Percentiles rank a stretch among this genome's conserved stretches.
Evolutionary conservation across 2,329 filamentous ascomycete species (phyloP).

Genomic region (Fusarium haematococcum): DNA sequence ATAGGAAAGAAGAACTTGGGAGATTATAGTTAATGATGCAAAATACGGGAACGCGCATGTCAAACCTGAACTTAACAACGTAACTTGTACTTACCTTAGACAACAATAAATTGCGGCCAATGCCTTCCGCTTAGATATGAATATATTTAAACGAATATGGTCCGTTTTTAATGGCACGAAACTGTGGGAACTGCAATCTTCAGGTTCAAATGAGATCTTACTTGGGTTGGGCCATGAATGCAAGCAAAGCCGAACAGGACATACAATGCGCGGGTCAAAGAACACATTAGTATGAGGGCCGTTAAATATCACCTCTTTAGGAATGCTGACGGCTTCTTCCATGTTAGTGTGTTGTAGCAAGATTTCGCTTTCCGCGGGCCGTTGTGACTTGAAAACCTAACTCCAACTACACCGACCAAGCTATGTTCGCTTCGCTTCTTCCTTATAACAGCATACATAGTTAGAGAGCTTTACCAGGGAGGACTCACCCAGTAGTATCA

Average conservation of each 20-base stretch:
- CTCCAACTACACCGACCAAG: background rate
- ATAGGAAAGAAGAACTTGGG: background rate
- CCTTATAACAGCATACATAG: background rate
- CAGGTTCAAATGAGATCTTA: background rate
- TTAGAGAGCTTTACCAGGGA: background rate
- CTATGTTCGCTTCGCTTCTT: background rate
- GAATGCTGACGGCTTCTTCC: background rate
- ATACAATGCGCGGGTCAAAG: background rate
- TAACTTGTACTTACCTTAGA: background rate
- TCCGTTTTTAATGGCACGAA: background rate
- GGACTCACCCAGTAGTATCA: fast-evolving
- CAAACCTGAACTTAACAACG: background rate
- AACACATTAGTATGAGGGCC: background rate
- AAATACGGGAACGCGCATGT: background rate
- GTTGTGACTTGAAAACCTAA: background rate
- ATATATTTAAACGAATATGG: background rate
- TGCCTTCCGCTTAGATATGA: background rate
- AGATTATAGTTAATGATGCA: background rate
- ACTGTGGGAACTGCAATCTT: background rate
- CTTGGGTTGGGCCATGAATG: background rate
- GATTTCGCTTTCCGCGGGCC: background rate
- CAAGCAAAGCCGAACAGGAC: background rate
- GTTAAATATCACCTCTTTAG: background rate
- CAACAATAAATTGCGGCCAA: background rate
- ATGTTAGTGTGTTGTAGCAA: background rate